These are phyloP conservation scores for Neurospora intermedia DNA, from an alignment of 495 filamentous ascomycete species.

Conservation along the genomic window DNA sequence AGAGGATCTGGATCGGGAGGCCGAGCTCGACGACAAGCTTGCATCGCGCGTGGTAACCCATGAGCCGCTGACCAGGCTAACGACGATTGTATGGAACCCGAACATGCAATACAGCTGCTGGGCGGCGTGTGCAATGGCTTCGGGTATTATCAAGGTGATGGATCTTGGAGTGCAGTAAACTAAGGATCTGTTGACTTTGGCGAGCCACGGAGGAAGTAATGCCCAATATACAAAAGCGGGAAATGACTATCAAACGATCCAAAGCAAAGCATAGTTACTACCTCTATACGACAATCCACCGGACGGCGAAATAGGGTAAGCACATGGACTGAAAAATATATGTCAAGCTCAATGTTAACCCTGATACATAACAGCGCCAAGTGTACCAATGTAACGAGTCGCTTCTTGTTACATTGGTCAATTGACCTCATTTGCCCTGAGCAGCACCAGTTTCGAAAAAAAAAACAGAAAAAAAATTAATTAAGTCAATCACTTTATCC, in stretches of 20 bases:
- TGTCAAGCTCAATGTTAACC: not conserved
- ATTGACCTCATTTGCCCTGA: not conserved
- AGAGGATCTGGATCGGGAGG: conserved; percentile 15
- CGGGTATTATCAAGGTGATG: conserved; percentile 36
- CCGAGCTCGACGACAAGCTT: conserved; percentile 18
- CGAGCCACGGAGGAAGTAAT: not conserved
- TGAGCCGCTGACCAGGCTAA: conserved; percentile 35
- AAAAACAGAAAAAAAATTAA: not conserved
- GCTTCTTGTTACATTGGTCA: not conserved
- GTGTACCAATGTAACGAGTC: not conserved
- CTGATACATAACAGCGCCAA: not conserved
- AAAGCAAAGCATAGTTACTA: not conserved
- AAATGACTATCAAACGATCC: not conserved
- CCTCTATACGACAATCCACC: not conserved
- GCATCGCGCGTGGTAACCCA: conserved; percentile 30
- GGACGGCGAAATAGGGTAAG: not conserved
- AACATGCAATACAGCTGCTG: conserved; percentile 39
- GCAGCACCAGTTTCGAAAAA: not conserved
- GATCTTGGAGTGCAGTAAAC: conserved; percentile 30
- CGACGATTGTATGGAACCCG: conserved; percentile 36
- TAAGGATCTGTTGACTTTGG: not conserved
- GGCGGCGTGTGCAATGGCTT: conserved; percentile 42
- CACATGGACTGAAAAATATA: not conserved
- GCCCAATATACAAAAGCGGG: not conserved
- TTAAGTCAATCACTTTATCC: not conserved